Evolutionary conservation across 169 alveolate species (phyloP), one percentile per base, ranked within the genome.

Genomic region (Fabrea salina): DNA sequence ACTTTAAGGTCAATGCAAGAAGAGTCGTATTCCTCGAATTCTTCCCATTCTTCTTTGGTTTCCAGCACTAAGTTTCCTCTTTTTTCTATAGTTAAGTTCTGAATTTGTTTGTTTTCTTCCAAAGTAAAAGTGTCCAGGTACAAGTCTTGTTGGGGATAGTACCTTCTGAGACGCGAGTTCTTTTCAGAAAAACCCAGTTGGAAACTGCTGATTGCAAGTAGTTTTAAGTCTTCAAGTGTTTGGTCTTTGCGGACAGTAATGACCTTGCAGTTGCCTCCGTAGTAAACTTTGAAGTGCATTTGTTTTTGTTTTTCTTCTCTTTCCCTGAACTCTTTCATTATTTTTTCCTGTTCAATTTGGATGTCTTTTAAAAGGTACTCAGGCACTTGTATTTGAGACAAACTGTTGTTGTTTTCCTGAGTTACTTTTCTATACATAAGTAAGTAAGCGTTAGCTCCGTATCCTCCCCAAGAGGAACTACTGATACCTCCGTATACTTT

Each of bases 401-500:
- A n/a, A 2, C n/a, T 11, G 7, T 8, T 51, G 3, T 27, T 22
- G n/a, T 44, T 72, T 1, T 47, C 80, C 11, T 11, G 13, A 1
- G 11, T 27, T 8, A 72, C 54, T 72, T 53, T 50, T 72, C 80
- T 47, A 35, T 72, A 72, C 80, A 72, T 72, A 11, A 72, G 47
- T 22, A 72, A 50, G 27, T 72, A 72, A 72, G 80, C 80, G 33
- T 72, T 72, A 1, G 80, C 16, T 22, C 47, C n/a, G 47, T 32
- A 32, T 11, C 80, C 80, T 43, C 64, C 78, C 78, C 78, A 56
- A n/a, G 32, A 6, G 4, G 59, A 35, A 22, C 19, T 35, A 16
- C 51, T 6, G 25, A 8, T 41, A 5, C 84, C 84, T 35, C 84
- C 84, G 44, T 22, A 78, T 32, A 43, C 84, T 8, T 78, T 78